Evolutionary conservation across 306 rosid genomes (phyloP), one percentile per base, ranked within the genome.

Genomic region (Astragalus glycyphyllos): DNA sequence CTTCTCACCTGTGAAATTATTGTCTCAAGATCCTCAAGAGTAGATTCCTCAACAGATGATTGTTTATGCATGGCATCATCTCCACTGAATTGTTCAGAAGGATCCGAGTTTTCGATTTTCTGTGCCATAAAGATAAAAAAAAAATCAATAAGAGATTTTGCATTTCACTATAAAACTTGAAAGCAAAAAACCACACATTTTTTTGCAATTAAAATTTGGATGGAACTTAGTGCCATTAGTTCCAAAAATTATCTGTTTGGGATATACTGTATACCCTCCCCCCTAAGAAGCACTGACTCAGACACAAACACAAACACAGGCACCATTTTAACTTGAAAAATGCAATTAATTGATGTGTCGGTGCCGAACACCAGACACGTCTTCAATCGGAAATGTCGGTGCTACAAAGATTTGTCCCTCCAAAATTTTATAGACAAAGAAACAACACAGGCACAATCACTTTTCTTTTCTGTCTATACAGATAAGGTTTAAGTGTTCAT

Each of bases 21-120:
- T 79, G 74, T 64, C 68, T 88, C 88, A 49, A 91, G 89, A 68
- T 85, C 86, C 47, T 60, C 80, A 51, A 91, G 73, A 14, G 84
- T 85, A 41, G 84, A 77, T 84, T 86, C 86, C 72, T 86, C 96
- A 58, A 73, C 55, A 11, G 86, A 82, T 57, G 78, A 78, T 59
- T 79, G 86, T 41, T 74, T 80, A 66, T 35, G 56, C 17, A 47
- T 61, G 38, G 15, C 42, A 31, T 73, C 76, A 55, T 73, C 77
- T 74, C 38, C 38, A 62, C 35, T 46, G 62, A 10, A 72, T 48
- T 81, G 71, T 82, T 69, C 86, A 58, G 69, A 71, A 74, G 73
- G 56, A 72, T 65, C 63, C 80, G 70, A 51, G 75, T 11, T 38
- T 37, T 72, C 6, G 31, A 37, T 51, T 2, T 60, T 15, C 11